A percentile compares a stretch with the other conserved stretches of the same genome.
phyloP scores from a whole-genome alignment of 1,284 basidiomycete genomes.

The Fomitiporia mediterranea region DNA sequence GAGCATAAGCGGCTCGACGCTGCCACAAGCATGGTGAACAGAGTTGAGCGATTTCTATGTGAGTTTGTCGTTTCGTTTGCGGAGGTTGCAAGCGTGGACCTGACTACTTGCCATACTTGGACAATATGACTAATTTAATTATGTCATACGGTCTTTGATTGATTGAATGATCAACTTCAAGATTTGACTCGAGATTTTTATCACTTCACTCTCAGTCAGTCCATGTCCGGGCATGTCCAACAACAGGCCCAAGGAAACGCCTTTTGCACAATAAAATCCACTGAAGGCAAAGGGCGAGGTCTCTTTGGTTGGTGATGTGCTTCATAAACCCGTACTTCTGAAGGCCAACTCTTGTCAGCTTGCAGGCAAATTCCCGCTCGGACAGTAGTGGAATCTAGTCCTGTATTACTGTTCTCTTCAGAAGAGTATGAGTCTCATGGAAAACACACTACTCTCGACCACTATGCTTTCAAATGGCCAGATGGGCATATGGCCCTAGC shows the following conservation, averaged over 20 bases:
- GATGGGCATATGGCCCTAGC: conserved; percentile 83
- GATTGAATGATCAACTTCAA: not conserved
- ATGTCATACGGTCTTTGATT: not conserved
- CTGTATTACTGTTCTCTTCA: conserved; percentile 74
- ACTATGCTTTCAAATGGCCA: conserved; percentile 83
- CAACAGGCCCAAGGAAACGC: not conserved
- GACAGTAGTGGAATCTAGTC: conserved; percentile 77
- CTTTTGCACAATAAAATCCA: conserved; percentile 30
- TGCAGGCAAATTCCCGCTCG: conserved; percentile 53
- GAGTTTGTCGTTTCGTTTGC: too few species aligned
- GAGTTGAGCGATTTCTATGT: not conserved
- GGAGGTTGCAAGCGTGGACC: not conserved
- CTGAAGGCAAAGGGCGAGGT: conserved; percentile 53
- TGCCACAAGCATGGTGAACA: conserved; percentile 9
- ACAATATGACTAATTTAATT: not conserved
- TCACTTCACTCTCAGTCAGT: not conserved
- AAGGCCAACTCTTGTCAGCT: conserved; percentile 36
- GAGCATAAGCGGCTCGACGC: conserved; percentile 14
- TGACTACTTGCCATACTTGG: not conserved
- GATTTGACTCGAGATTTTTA: not conserved
- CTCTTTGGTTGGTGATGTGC: conserved; percentile 49
- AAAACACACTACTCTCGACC: conserved; percentile 70
- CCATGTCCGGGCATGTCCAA: not conserved
- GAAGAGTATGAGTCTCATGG: conserved; percentile 71
- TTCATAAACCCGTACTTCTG: not conserved